phyloP scores from a whole-genome alignment of 2,329 filamentous ascomycete genomes.

The Rhytidhysteron rufulum region DNA sequence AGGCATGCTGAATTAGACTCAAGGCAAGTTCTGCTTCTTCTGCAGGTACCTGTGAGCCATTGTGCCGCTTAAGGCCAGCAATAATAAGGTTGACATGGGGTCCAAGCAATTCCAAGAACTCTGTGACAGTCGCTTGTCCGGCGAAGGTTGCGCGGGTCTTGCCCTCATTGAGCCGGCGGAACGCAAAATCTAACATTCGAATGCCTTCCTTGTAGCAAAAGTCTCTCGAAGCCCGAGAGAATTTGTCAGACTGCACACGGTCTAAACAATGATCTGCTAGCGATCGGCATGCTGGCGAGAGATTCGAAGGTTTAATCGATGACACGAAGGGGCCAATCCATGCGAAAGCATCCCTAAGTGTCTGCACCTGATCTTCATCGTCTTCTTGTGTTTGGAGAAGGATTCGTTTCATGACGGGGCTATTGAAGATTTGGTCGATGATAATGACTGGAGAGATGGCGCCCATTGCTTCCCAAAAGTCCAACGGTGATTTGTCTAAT shows the following conservation, averaged over 20 bases:
- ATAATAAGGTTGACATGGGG: conserved; percentile 49
- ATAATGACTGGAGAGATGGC: conserved; percentile 75
- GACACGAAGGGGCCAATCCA: conserved; percentile 77
- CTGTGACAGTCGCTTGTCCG: conserved; percentile 43
- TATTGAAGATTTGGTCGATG: conserved; percentile 78
- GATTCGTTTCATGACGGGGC: conserved; percentile 60
- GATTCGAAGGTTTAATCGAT: conserved; percentile 71
- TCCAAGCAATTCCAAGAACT: conserved; percentile 62
- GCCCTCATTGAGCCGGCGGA: conserved; percentile 29
- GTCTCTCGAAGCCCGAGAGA: conserved; percentile 56
- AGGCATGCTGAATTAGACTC: conserved; percentile 61
- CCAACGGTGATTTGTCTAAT: conserved; percentile 69
- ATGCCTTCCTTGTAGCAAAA: conserved; percentile 61
- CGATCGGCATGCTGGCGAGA: conserved; percentile 76
- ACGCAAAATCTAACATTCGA: conserved; percentile 31
- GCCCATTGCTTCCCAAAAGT: conserved; percentile 86
- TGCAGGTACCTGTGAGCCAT: conserved; percentile 19
- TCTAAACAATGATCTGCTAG: conserved; percentile 72
- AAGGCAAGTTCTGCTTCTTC: conserved; percentile 50
- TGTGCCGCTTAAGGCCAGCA: conserved; percentile 25
- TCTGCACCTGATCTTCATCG: conserved; percentile 52
- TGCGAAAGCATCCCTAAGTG: conserved; percentile 62
- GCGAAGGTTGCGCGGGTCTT: conserved; percentile 33
- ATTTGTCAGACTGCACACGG: conserved; percentile 54
- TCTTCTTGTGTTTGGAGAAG: conserved; percentile 46